These are phyloP conservation scores for Brettanomyces sp. DNA, from an alignment of 805 yeast genomes.

Conservation along the genomic window DNA sequence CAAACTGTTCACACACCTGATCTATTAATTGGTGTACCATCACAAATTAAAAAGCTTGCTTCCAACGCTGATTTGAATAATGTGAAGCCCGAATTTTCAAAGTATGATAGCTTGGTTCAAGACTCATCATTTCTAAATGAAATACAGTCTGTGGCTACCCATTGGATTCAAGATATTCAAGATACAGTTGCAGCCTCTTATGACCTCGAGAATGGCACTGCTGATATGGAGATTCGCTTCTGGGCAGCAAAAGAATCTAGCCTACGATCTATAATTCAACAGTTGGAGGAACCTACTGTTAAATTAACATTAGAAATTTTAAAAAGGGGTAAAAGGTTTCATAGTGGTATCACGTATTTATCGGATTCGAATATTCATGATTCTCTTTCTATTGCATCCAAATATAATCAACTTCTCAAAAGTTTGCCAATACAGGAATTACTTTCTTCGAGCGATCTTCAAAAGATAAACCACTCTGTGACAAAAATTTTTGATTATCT, in stretches of 20 bases:
- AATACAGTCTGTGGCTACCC: slow-evolving; percentile 60
- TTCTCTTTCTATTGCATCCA: slow-evolving; percentile 38
- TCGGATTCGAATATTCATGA: slow-evolving; percentile 63
- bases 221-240: slow-evolving; percentile 60
- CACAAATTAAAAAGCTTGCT: slow-evolving; percentile 33
- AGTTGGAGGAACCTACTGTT: slow-evolving; percentile 46
- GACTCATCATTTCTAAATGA: slow-evolving; percentile 56
- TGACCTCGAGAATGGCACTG: slow-evolving; percentile 45
- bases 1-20: slow-evolving; percentile 64
- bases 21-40: slow-evolving; percentile 42
- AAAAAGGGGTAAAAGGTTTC: slow-evolving; percentile 66
- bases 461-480: slow-evolving; percentile 36
- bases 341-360: slow-evolving; percentile 61
- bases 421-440: slow-evolving; percentile 65
- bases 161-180: slow-evolving; percentile 63
- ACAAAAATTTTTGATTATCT: slow-evolving; percentile 48
- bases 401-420: slow-evolving; percentile 54
- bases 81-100: slow-evolving; percentile 11
- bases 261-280: slow-evolving; percentile 44
- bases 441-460: slow-evolving; percentile 34
- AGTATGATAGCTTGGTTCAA: slow-evolving; percentile 20
- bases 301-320: slow-evolving; percentile 49
- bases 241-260: slow-evolving; percentile 71
- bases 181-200: slow-evolving; percentile 43
- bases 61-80: slow-evolving; percentile 9